phyloP scores from a whole-genome alignment of 257 asterid species.

The Fraxinus cuspidata region DNA sequence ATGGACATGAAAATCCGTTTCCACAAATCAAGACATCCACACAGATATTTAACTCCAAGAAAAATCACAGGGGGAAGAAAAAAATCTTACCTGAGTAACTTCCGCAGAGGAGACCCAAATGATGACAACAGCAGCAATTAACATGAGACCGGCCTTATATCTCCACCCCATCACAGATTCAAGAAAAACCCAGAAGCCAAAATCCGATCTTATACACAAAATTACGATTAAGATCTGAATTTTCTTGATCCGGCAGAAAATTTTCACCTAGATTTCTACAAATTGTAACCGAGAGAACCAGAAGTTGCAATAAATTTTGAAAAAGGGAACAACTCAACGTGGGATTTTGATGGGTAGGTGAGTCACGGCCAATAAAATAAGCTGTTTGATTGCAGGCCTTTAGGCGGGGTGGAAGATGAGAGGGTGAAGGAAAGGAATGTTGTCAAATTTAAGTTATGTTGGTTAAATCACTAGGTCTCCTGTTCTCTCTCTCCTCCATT shows the following conservation, averaged over 20 bases:
- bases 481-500: background rate
- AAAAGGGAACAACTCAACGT: conserved; percentile 15
- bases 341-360: conserved; percentile 24
- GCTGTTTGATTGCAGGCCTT: conserved; percentile 8
- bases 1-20: background rate
- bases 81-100: conserved; percentile 80
- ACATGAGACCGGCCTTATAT: conserved; percentile 77
- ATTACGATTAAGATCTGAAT: conserved; percentile 40
- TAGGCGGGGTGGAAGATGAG: background rate
- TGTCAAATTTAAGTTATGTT: background rate
- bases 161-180: conserved; percentile 77
- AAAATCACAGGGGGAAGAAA: background rate
- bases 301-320: conserved; percentile 1
- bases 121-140: conserved; percentile 87
- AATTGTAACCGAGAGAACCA: background rate
- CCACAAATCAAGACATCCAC: background rate
- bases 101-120: conserved; percentile 99
- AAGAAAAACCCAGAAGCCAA: conserved; percentile 44
- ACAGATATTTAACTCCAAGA: background rate
- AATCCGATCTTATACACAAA: conserved; percentile 28
- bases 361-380: background rate
- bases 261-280: conserved; percentile 12
- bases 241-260: conserved; percentile 30
- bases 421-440: conserved; percentile 13
- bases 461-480: background rate